Evolutionary conservation across 768 basidiomycete genomes (phyloP).

Genomic region (Macrolepiota albuminosa): DNA sequence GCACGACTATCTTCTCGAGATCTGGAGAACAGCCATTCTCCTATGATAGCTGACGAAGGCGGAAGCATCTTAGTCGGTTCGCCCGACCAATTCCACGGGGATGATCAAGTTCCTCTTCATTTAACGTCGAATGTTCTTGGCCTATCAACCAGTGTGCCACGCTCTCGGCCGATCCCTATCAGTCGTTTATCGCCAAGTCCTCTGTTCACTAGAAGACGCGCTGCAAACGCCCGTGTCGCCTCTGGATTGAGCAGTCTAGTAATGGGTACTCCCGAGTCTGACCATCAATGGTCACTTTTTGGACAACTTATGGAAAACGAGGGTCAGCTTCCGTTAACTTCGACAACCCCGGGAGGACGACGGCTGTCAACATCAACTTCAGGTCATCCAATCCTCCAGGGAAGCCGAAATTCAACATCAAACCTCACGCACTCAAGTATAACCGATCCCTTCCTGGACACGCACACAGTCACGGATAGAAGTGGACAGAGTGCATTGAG

Average conservation of each 20-base stretch:
- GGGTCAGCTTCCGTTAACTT: slow-evolving; percentile 31
- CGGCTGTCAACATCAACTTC: slow-evolving; percentile 2
- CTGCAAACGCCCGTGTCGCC: slow-evolving; percentile 9
- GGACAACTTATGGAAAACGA: slow-evolving; percentile 70
- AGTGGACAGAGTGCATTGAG: neutral
- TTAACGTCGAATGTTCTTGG: slow-evolving; percentile 1
- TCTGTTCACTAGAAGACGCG: slow-evolving; percentile 10
- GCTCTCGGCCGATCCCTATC: slow-evolving; percentile 14
- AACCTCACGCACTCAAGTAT: slow-evolving; percentile 1
- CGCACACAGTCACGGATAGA: slow-evolving; percentile 3
- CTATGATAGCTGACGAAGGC: neutral
- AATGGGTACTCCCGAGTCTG: slow-evolving; percentile 12
- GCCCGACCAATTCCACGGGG: slow-evolving; percentile 17
- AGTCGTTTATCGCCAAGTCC: slow-evolving; percentile 20
- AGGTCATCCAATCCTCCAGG: neutral
- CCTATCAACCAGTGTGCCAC: slow-evolving; percentile 6
- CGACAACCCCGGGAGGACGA: slow-evolving; percentile 9
- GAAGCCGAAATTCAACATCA: neutral
- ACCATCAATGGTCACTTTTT: slow-evolving; percentile 62
- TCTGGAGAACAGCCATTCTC: neutral
- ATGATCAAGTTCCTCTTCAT: slow-evolving; percentile 4
- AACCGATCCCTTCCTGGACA: slow-evolving; percentile 13
- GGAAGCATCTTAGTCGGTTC: slow-evolving; percentile 19
- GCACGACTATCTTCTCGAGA: neutral
- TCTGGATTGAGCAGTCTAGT: slow-evolving; percentile 14